Percentiles rank a stretch among this genome's conserved stretches.
Evolutionary conservation across 495 filamentous ascomycete species (phyloP).

Genomic region (Neurospora hispaniola): DNA sequence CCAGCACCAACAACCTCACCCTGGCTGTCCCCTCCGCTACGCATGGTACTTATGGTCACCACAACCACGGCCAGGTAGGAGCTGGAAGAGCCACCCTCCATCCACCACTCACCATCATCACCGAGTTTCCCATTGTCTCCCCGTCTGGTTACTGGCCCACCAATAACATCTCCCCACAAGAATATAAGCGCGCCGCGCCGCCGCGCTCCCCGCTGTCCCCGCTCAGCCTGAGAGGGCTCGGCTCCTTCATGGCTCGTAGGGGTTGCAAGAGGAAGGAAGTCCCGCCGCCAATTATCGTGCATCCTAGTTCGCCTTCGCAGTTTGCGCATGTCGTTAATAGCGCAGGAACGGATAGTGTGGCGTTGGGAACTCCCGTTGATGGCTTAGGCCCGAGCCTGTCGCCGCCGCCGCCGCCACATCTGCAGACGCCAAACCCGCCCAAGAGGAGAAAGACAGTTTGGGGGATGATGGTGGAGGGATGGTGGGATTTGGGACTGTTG

Average conservation of each 20-base stretch:
- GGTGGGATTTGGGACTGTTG: slow-evolving; percentile 39
- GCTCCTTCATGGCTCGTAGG: slow-evolving; percentile 3
- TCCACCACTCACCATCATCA: neutral
- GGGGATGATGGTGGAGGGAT: slow-evolving; percentile 29
- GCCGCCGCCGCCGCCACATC: neutral
- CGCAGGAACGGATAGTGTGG: slow-evolving; percentile 2
- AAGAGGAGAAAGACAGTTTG: slow-evolving; percentile 28
- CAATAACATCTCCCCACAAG: slow-evolving; percentile 14
- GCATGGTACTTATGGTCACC: neutral
- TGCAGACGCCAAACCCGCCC: slow-evolving; percentile 6
- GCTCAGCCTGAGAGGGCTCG: neutral
- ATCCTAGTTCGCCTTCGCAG: neutral
- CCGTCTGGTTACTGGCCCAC: neutral
- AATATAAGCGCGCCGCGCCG: slow-evolving; percentile 15
- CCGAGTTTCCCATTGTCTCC: neutral
- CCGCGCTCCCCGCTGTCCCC: slow-evolving; percentile 17
- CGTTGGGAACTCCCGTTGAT: slow-evolving; percentile 1
- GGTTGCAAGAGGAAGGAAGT: slow-evolving; percentile 1
- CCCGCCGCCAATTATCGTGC: slow-evolving; percentile 14
- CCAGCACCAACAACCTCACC: neutral
- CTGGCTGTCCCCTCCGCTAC: neutral
- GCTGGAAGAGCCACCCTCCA: neutral
- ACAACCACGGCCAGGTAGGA: neutral
- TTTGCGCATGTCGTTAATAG: slow-evolving; percentile 3
- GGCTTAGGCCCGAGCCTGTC: neutral